Evolutionary conservation across 2,329 filamentous ascomycete genomes (phyloP), one percentile per base, ranked within the genome.

Genomic region (Aquanectria penicillioides): DNA sequence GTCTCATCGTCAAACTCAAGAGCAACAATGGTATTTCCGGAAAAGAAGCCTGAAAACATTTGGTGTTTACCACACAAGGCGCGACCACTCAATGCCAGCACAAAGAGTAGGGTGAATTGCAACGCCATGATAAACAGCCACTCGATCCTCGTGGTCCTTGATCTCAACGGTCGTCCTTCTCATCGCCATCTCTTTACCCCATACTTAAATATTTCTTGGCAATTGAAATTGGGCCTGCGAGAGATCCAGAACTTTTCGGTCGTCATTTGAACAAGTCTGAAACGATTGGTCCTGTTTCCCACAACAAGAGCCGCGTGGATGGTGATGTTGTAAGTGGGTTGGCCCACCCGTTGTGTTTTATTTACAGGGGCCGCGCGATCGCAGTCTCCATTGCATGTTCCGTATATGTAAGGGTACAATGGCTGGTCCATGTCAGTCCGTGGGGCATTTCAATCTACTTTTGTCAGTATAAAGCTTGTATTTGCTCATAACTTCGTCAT

Each of bases 21-120:
- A 26, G 43, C 52, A 26, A 55, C 51, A 23, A 59, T 56, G 15
- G 38, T 25, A 5, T 29, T 41, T 10, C 57, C 57, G 26, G 57
- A 41, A 38, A 59, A 59, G 37, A 59, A 59, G 13, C 57, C 57
- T 6, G 57, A 59, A 20, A 59, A 59, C 33, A 57, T 20, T 18
- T 44, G 22, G 40, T 57, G 55, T 17, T 38, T 57, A 22, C n/a
- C 48, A 28, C 36, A 38, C 37, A 52, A 9, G 48, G 43, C 48
- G 43, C 26, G n/a, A 22, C 48, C 48, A 36, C 37, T 52, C 11
- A 52, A 23, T 29, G 48, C 29, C 48, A 52, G 22, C 29, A 52
- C 41, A 26, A 11, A 52, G 9, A 52, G 10, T 28, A 52, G 17
- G 28, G 34, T 15, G 34, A 28, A 20, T 52, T 31, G 22, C 5